phyloP scores from a whole-genome alignment of 1,139 yeast genomes.

The Saccharomyces uvarum region DNA sequence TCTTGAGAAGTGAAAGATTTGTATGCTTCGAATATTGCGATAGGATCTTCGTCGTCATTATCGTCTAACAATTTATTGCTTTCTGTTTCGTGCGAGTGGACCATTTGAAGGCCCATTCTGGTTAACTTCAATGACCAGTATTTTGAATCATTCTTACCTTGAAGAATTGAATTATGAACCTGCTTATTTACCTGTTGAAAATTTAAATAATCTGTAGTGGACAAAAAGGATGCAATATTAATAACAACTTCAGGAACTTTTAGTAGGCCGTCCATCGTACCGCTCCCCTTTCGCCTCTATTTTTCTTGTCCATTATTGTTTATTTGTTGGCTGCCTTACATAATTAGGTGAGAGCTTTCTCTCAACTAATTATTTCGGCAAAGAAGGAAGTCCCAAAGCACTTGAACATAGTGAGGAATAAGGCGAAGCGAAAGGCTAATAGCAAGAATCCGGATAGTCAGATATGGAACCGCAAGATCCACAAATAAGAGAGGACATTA shows the following conservation, averaged over 20 bases:
- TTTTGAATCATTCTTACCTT: conserved; percentile 30
- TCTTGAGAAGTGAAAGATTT: conserved; percentile 10
- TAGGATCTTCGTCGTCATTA: conserved; percentile 14
- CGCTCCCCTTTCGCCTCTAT: conserved; percentile 3
- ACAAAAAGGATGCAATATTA: conserved; percentile 19
- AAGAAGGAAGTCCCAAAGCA: not conserved
- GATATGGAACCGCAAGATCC: conserved; percentile 8
- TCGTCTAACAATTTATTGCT: conserved; percentile 38
- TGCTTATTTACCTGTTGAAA: conserved; percentile 25
- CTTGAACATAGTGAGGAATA: conserved; percentile 1
- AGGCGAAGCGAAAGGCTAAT: conserved; percentile 3
- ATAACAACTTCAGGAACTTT: conserved; percentile 23
- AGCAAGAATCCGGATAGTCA: not conserved
- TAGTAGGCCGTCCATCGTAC: conserved; percentile 23
- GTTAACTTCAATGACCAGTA: conserved; percentile 49
- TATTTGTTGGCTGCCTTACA: not conserved
- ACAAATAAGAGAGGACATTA: conserved; percentile 45
- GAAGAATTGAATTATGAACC: conserved; percentile 34
- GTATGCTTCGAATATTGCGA: conserved; percentile 24
- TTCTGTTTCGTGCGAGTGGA: conserved; percentile 13
- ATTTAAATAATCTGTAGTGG: conserved; percentile 30
- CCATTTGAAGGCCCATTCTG: conserved; percentile 36
- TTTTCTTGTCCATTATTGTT: not conserved
- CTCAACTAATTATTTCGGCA: not conserved
- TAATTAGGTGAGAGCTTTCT: not conserved